phyloP scores from a whole-genome alignment of 225 moss, liverwort and hornwort genomes.

The Marchantia paleacea region DNA sequence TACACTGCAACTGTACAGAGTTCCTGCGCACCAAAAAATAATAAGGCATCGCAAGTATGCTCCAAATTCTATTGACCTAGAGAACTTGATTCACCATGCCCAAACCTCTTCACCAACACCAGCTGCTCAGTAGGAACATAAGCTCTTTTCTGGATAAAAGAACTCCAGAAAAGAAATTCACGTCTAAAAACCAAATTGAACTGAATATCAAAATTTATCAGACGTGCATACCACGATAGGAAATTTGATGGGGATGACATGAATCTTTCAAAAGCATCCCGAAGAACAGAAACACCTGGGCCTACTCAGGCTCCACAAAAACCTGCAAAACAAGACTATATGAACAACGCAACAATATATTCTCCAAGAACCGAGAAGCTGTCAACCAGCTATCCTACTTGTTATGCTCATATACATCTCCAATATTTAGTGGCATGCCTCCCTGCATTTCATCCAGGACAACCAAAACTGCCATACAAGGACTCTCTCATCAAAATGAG shows the following conservation, averaged over 20 bases:
- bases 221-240: background rate
- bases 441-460: too few relatives aligned
- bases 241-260: background rate
- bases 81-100: background rate
- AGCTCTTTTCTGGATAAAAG: too few relatives aligned
- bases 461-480: too few relatives aligned
- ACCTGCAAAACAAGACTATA: constrained; percentile 25
- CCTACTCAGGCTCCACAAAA: constrained; percentile 68
- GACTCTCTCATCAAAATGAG: too few relatives aligned
- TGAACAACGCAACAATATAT: too few relatives aligned
- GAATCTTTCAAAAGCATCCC: too few relatives aligned
- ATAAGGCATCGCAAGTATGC: background rate
- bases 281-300: too few relatives aligned
- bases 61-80: background rate
- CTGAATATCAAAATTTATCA: background rate
- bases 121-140: too few relatives aligned
- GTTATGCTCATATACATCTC: too few relatives aligned
- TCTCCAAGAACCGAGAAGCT: too few relatives aligned
- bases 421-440: too few relatives aligned
- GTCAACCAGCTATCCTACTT: too few relatives aligned
- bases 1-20: constrained; percentile 14
- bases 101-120: background rate
- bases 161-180: background rate
- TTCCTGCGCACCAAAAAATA: background rate
- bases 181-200: background rate